A percentile compares a stretch with the other conserved stretches of the same genome.
These are phyloP conservation scores for Didymella pomorum DNA, from an alignment of 2,329 filamentous ascomycete genomes.

Conservation along the genomic window DNA sequence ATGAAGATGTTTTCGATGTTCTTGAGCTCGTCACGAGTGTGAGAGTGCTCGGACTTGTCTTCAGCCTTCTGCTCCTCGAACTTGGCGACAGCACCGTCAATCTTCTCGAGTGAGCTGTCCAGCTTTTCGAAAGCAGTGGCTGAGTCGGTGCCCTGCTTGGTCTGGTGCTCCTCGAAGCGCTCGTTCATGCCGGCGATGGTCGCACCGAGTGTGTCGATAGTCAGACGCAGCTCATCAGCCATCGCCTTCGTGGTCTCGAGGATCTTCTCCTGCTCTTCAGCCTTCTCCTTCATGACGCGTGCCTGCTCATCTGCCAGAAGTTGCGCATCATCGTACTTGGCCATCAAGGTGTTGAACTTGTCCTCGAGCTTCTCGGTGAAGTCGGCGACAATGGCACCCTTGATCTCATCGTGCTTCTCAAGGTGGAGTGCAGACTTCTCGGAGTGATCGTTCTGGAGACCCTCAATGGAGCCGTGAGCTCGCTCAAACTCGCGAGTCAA, in stretches of 20 bases:
- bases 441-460: constrained; percentile 79
- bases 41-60: constrained; percentile 78
- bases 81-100: constrained; percentile 77
- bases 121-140: constrained; percentile 85
- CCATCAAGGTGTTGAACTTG: constrained; percentile 80
- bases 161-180: constrained; percentile 80
- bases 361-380: constrained; percentile 71
- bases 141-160: constrained; percentile 87
- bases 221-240: constrained; percentile 84
- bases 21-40: constrained; percentile 81
- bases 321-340: constrained; percentile 89
- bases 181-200: constrained; percentile 58
- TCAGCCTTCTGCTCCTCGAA: constrained; percentile 78
- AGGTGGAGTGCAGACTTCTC: constrained; percentile 63
- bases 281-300: constrained; percentile 75
- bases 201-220: constrained; percentile 84
- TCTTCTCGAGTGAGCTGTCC: constrained; percentile 68
- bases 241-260: constrained; percentile 78
- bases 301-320: constrained; percentile 75
- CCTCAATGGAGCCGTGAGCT: constrained; percentile 79
- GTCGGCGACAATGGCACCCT: constrained; percentile 62
- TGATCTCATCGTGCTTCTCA: constrained; percentile 68
- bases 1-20: constrained; percentile 77
- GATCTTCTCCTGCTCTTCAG: constrained; percentile 75
- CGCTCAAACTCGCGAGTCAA: constrained; percentile 90